Conservation (phyloP, 345 rosid species). For the Aquilaria malaccensis region DNA sequence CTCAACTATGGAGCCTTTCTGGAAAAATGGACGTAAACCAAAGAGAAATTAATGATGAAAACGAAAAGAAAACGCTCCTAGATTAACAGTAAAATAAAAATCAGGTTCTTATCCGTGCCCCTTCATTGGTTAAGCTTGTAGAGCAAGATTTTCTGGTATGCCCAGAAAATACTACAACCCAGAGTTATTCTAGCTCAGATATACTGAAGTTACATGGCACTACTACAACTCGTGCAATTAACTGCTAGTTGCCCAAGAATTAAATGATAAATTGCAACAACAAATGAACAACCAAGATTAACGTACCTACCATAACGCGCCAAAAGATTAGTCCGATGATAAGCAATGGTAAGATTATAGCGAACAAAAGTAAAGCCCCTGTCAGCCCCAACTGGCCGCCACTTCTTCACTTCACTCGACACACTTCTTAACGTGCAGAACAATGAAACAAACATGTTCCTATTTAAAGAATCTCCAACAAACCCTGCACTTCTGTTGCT, state of each 20-base stretch:
- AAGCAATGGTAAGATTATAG: conserved; percentile 81
- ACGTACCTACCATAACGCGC: conserved; percentile 96
- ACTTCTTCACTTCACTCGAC: conserved; percentile 62
- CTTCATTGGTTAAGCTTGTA: too few species aligned
- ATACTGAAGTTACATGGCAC: too few species aligned
- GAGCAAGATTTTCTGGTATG: too few species aligned
- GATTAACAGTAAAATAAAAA: too few species aligned
- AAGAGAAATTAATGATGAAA: too few species aligned
- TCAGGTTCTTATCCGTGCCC: too few species aligned
- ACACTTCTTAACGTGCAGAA: conserved; percentile 66
- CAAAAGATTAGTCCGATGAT: conserved; percentile 89
- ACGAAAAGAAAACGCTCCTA: too few species aligned
- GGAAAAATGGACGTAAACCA: too few species aligned
- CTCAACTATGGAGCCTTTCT: too few species aligned
- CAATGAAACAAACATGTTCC: conserved; percentile 92
- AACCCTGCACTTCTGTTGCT: conserved; percentile 65
- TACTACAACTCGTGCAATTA: too few species aligned
- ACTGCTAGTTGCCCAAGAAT: neutral
- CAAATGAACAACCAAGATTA: conserved; percentile 7
- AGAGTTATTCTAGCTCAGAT: too few species aligned
- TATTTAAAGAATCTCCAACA: conserved; percentile 88
- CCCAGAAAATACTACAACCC: too few species aligned
- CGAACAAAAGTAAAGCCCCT: conserved; percentile 80
- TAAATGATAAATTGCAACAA: neutral
- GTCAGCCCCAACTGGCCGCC: conserved; percentile 94